Percentiles rank a stretch among this genome's conserved stretches.
These are phyloP conservation scores for Yamadazyma pseudoaaseri DNA, from an alignment of 1,139 yeast genomes.

Conservation along the genomic window DNA sequence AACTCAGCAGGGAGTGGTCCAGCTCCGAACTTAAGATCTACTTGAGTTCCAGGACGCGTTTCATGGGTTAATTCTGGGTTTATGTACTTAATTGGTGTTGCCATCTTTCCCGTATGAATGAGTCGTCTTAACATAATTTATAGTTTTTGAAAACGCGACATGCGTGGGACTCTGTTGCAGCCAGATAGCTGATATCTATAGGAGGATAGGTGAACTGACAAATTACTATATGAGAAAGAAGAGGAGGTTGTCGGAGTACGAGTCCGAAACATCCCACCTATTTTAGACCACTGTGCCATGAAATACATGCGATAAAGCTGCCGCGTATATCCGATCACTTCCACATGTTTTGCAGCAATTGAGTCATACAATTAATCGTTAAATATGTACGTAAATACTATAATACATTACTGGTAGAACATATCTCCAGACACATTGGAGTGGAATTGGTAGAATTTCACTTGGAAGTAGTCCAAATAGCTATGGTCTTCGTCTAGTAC, in stretches of 20 bases:
- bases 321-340: too few relatives aligned
- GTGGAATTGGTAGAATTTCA: constrained; percentile 6
- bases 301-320: too few relatives aligned
- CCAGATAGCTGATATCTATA: too few relatives aligned
- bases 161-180: too few relatives aligned
- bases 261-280: too few relatives aligned
- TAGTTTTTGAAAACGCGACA: not conserved
- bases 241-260: too few relatives aligned
- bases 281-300: too few relatives aligned
- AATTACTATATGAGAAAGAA: too few relatives aligned
- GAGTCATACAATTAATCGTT: too few relatives aligned
- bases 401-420: constrained; percentile 6
- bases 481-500: constrained; percentile 11
- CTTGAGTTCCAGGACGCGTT: constrained; percentile 32
- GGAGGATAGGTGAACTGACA: too few relatives aligned
- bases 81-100: constrained; percentile 15
- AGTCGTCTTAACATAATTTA: not conserved
- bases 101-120: constrained; percentile 3
- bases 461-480: constrained; percentile 11
- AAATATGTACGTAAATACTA: too few relatives aligned
- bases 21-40: constrained; percentile 41
- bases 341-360: too few relatives aligned
- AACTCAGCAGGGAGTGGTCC: constrained; percentile 43
- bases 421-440: constrained; percentile 1
- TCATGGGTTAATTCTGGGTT: constrained; percentile 24